A percentile compares a stretch with the other conserved stretches of the same genome.
Evolutionary conservation across 306 rosid genomes (phyloP).

Genomic region (Begonia loranthoides): DNA sequence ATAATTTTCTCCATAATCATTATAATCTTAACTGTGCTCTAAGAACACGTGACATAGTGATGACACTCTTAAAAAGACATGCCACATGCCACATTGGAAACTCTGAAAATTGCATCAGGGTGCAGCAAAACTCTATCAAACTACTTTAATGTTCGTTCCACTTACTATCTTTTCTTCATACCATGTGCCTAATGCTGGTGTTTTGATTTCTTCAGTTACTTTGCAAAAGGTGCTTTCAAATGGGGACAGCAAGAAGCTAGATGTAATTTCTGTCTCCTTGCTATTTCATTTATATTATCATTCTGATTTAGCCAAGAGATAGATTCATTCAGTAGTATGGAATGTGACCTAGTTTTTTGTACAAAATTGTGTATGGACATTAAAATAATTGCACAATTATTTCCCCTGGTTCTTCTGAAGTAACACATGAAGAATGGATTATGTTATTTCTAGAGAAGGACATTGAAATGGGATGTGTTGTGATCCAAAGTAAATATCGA

Average conservation of each 20-base stretch:
- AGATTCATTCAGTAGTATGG: neutral
- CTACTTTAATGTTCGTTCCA: slow-evolving; percentile 55
- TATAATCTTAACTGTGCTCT: no score
- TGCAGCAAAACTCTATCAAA: slow-evolving; percentile 95
- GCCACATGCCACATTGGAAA: slow-evolving; percentile 54
- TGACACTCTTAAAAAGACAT: no score
- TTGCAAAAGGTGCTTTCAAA: slow-evolving; percentile 51
- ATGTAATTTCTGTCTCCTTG: neutral
- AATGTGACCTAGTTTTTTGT: neutral
- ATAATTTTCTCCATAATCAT: no score
- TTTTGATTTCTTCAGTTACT: slow-evolving; percentile 65
- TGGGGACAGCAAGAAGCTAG: no score
- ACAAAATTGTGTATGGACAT: neutral
- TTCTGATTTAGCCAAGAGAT: no score
- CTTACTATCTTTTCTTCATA: slow-evolving; percentile 4
- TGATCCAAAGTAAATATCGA: no score
- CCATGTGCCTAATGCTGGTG: slow-evolving; percentile 25
- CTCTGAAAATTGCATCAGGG: slow-evolving; percentile 78
- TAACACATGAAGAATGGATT: no score
- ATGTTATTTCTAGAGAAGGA: no score
- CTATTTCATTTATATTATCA: no score
- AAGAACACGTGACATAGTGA: no score
- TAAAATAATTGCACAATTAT: neutral
- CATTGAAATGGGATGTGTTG: no score
- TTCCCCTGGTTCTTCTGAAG: neutral